phyloP scores from a whole-genome alignment of 371 early-diverging fungal species.

The Mucor ambiguus region DNA sequence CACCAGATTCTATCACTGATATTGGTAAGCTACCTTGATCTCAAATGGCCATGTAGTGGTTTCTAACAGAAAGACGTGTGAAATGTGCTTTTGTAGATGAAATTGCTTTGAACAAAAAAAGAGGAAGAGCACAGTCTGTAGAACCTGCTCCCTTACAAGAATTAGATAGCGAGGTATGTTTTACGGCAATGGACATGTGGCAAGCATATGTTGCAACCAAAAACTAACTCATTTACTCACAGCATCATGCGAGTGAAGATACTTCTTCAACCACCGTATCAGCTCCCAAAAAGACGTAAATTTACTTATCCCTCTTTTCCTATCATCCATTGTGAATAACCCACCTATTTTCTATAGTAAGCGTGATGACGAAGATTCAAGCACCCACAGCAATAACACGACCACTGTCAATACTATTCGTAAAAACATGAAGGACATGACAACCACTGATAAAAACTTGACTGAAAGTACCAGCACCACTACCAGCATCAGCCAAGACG shows the following conservation, averaged over 20 bases:
- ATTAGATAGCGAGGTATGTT: constrained; percentile 17
- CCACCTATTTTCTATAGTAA: constrained; percentile 21
- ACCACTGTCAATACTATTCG: constrained; percentile 44
- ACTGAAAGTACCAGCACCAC: constrained; percentile 14
- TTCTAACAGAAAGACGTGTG: background rate
- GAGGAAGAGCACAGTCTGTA: constrained; percentile 49
- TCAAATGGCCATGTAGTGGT: background rate
- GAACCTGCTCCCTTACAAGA: constrained; percentile 33
- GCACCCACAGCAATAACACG: background rate
- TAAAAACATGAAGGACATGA: constrained; percentile 49
- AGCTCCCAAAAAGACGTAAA: constrained; percentile 47
- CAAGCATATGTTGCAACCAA: background rate
- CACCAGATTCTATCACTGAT: constrained; percentile 23
- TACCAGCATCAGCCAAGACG: background rate
- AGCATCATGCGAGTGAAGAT: constrained; percentile 14
- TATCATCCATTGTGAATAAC: background rate
- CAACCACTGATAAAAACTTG: constrained; percentile 40
- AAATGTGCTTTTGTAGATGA: constrained; percentile 28
- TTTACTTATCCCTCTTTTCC: background rate
- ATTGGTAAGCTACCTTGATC: constrained; percentile 10
- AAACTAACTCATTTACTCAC: background rate
- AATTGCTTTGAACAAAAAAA: constrained; percentile 39
- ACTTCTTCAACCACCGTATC: constrained; percentile 22
- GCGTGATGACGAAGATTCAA: constrained; percentile 36
- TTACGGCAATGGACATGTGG: background rate